Base-by-base conservation (phyloP, 176 grass and related monocot species). In the Juncus effusus region DNA sequence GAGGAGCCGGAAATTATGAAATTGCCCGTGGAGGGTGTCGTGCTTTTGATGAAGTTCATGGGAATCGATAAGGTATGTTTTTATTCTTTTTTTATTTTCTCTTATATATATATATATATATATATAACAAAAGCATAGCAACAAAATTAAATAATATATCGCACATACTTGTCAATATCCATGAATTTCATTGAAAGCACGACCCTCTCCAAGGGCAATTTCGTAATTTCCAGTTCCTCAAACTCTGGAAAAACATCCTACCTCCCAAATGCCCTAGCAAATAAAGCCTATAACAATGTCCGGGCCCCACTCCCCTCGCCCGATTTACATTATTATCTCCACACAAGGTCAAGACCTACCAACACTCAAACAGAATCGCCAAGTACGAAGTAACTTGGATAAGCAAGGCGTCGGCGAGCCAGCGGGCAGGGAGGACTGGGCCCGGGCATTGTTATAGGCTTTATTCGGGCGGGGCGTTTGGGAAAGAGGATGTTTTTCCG, bases 31-130 rank as follows among this genome's bases (percentile, higher is more conserved):
- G 94, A 99, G 80, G 94, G 88, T 42, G 63, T 93, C 80, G 81
- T 93, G 13, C 94, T 99, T 78, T 78, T 93, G 56, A 84, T 99
- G 73, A 99, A 99, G 76, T 92, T 79, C 71, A 86, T 99, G 94
- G 51, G 19, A 54, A 99, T 99, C 14, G 49, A 87, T 77, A 93
- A 99, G 94, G 94, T 99, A 47, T 61, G 42, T 12, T 0, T 45
- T 75, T 19, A 51, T 69, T 53, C 2, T 6, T 64, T 39, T 5
- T 73, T 28, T 28, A 28, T 28, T 1, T 28, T 28, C 1, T 28
- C 19, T 28, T 28, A 28, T 28, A 28, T 16, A 50, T 62, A 61
- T 42, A 62, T 40, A 16, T 16, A 40, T 62, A 42, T 60, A 61
- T 50, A 16, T n/a, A n/a, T n/a, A n/a, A n/a, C n/a, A n/a, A n/a